Conservation (phyloP, 2,329 filamentous ascomycete genomes). For the Teratosphaeria destructans region DNA sequence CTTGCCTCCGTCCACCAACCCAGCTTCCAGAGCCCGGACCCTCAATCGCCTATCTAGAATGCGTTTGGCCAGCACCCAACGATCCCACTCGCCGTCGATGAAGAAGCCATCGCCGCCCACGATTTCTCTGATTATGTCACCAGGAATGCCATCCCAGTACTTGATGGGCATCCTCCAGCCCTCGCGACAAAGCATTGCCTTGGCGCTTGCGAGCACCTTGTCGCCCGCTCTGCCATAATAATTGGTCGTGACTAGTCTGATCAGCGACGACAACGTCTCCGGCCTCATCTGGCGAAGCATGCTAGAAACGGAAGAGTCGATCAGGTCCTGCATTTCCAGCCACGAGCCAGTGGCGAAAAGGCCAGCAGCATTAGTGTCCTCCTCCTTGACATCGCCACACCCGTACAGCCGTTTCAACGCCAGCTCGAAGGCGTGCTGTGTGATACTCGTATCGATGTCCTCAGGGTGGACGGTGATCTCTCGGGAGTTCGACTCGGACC, state of each 20-base stretch:
- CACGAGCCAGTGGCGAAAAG: conserved; percentile 48
- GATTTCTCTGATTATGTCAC: conserved; percentile 48
- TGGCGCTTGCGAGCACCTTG: conserved; percentile 45
- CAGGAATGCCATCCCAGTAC: conserved; percentile 48
- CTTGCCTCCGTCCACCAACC: conserved; percentile 36
- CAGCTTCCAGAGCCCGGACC: conserved; percentile 37
- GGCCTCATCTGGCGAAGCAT: conserved; percentile 47
- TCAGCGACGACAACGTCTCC: conserved; percentile 37
- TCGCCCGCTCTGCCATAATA: conserved; percentile 48
- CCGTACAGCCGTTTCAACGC: conserved; percentile 46
- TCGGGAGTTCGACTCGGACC: conserved; percentile 43
- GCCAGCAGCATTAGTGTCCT: conserved; percentile 43
- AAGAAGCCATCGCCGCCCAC: conserved; percentile 51
- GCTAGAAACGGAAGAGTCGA: conserved; percentile 43
- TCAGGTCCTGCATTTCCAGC: conserved; percentile 48
- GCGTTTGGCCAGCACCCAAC: conserved; percentile 46
- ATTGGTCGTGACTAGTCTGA: conserved; percentile 44
- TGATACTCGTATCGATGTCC: conserved; percentile 45
- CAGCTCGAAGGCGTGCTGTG: conserved; percentile 43
- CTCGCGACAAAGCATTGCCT: conserved; percentile 47
- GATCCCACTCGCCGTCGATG: conserved; percentile 47
- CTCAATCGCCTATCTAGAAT: conserved; percentile 43
- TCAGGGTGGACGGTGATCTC: conserved; percentile 44
- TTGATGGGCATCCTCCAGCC: conserved; percentile 46
- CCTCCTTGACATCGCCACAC: conserved; percentile 37